Conservation (phyloP, 768 basidiomycete genomes). For the Naganishia kalamii region DNA sequence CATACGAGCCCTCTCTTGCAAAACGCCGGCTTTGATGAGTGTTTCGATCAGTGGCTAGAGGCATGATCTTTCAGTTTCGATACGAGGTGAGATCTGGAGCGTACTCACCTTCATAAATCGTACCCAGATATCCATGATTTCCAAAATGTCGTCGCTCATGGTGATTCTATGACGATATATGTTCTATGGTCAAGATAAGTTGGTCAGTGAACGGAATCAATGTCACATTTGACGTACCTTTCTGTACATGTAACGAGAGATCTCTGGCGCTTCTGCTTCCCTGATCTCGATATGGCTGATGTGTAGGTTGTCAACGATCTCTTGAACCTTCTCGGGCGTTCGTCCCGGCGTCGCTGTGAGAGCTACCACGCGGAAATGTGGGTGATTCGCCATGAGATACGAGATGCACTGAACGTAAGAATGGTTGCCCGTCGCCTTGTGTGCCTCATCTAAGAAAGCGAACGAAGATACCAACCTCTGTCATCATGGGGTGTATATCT, state of each 20-base stretch:
- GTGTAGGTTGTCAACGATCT: slow-evolving; percentile 83
- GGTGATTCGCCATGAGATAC: slow-evolving; percentile 87
- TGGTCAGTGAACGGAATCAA: neutral
- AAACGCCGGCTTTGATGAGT: slow-evolving; percentile 37
- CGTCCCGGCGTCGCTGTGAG: slow-evolving; percentile 91
- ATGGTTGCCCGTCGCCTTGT: slow-evolving; percentile 86
- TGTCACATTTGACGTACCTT: slow-evolving; percentile 57
- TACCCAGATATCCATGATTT: slow-evolving; percentile 62
- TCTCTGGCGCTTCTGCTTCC: slow-evolving; percentile 80
- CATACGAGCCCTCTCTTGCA: slow-evolving; percentile 24
- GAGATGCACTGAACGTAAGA: slow-evolving; percentile 84
- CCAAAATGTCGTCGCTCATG: slow-evolving; percentile 62
- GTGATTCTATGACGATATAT: slow-evolving; percentile 70
- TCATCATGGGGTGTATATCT: neutral
- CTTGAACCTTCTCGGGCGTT: slow-evolving; percentile 78
- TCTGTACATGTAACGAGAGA: slow-evolving; percentile 75
- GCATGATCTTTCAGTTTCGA: neutral
- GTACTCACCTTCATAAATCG: slow-evolving; percentile 64
- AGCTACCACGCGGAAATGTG: slow-evolving; percentile 83
- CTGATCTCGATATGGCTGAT: slow-evolving; percentile 93
- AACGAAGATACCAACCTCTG: neutral
- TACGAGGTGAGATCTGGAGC: neutral
- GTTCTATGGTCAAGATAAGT: slow-evolving; percentile 50
- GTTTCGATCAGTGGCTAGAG: slow-evolving; percentile 36
- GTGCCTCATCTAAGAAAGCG: slow-evolving; percentile 70